Evolutionary conservation across 2,329 filamentous ascomycete species (phyloP).

Genomic region (Chaetomiaceae sp.): DNA sequence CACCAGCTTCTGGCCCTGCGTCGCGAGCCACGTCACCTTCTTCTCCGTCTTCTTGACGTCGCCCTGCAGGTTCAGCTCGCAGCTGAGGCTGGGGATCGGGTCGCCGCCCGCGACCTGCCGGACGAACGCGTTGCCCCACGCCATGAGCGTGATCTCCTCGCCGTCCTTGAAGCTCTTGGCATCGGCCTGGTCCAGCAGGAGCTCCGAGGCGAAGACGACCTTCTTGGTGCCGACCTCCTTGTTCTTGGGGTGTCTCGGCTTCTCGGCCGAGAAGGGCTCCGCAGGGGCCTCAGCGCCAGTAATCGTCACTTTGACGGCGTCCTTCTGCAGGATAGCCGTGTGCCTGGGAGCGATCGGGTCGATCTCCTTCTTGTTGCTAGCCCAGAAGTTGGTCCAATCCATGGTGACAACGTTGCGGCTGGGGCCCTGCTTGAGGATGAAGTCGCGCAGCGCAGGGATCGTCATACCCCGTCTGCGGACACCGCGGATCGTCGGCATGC

Average conservation of each 20-base stretch:
- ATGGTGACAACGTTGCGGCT: slow-evolving; percentile 79
- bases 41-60: slow-evolving; percentile 95
- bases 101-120: slow-evolving; percentile 53
- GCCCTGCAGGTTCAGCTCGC: slow-evolving; percentile 85
- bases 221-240: slow-evolving; percentile 78
- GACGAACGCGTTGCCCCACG: slow-evolving; percentile 88
- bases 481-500: slow-evolving; percentile 80
- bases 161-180: slow-evolving; percentile 73
- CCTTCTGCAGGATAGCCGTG: slow-evolving; percentile 66
- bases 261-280: slow-evolving; percentile 63
- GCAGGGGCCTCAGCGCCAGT: slow-evolving; percentile 63
- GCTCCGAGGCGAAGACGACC: slow-evolving; percentile 68
- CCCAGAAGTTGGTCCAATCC: slow-evolving; percentile 75
- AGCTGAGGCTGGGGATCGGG: slow-evolving; percentile 64
- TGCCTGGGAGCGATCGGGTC: slow-evolving; percentile 71
- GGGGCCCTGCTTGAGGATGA: slow-evolving; percentile 79
- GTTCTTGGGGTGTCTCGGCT: slow-evolving; percentile 88
- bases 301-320: slow-evolving; percentile 66
- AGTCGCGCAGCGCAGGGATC: slow-evolving; percentile 72
- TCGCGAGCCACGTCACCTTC: slow-evolving; percentile 91
- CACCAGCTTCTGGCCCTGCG: slow-evolving; percentile 68
- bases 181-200: slow-evolving; percentile 84
- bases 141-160: slow-evolving; percentile 95
- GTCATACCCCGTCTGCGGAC: slow-evolving; percentile 75
- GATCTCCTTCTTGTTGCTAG: slow-evolving; percentile 75